Evolutionary conservation across 345 rosid species (phyloP), one percentile per base, ranked within the genome.

Genomic region (Ailanthus altissimus): DNA sequence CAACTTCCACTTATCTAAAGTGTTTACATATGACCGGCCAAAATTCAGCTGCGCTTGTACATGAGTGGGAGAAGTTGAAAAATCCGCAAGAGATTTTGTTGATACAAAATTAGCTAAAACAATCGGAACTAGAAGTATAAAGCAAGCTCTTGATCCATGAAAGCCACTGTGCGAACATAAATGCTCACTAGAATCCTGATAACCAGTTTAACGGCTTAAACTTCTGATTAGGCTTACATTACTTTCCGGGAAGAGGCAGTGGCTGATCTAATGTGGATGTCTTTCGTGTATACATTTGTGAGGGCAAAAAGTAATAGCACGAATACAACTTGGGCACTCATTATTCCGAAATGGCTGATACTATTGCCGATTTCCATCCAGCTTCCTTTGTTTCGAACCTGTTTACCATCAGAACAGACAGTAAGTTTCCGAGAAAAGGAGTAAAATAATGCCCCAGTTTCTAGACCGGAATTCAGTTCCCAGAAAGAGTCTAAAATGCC

Each of bases 291-390:
- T 53, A 91, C 78, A 74, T 95, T 92, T 7, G 99, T 91, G 50
- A 93, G 86, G 18, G 97, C 97, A 72, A 95, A 89, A 73, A 95
- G 99, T 74, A 93, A 77, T 53, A 95, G 91, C 77, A 93, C 97
- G 73, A 93, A 94, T 47, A 94, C 98, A 25, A 94, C 99, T 83
- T 93, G 99, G 14, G 99, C 99, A 75, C 99, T 95, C 94, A 91
- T 83, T 0, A 93, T 93, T 76, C 98, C 97, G 70, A 93, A 93
- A 78, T 94, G 98, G 85, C 98, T 94, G 79, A 94, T 94, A 87
- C 94, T 90, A 79, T 93, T 95, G 46, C 99, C 98, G 0, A 95
- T 95, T 64, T 95, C 99, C 99, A 93, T 95, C 99, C 99, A 95
- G 78, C 99, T 95, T 81, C 98, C 98, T 11, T 92, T 91, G 77